Evolutionary conservation across 768 basidiomycete genomes (phyloP).

Genomic region (Mrakia frigida): DNA sequence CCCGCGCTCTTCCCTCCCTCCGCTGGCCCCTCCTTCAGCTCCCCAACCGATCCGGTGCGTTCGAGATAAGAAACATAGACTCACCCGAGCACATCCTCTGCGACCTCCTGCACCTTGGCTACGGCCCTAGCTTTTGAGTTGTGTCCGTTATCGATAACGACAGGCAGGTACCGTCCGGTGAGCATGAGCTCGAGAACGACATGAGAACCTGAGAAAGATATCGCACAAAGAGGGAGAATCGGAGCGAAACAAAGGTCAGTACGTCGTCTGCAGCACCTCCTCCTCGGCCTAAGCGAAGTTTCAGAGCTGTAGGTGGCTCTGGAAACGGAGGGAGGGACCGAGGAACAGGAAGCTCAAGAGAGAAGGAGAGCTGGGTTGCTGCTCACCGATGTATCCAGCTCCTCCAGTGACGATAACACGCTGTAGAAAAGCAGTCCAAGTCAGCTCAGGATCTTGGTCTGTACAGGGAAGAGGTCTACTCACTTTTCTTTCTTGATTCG

Average conservation of each 20-base stretch:
- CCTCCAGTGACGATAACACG: conserved; percentile 70
- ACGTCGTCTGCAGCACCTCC: neutral
- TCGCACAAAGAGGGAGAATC: neutral
- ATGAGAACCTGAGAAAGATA: conserved; percentile 68
- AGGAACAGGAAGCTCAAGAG: neutral
- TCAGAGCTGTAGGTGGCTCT: neutral
- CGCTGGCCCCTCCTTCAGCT: neutral
- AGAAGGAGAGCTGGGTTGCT: neutral
- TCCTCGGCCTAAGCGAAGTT: neutral
- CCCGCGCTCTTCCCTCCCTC: neutral
- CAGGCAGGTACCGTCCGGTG: conserved; percentile 82
- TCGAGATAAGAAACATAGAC: conserved; percentile 22
- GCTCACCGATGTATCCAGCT: conserved; percentile 80
- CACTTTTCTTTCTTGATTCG: conserved; percentile 8
- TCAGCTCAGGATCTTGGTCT: neutral
- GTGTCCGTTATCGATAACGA: conserved; percentile 91
- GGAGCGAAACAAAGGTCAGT: neutral
- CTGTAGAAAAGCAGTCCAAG: conserved; percentile 41
- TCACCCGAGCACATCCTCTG: conserved; percentile 59
- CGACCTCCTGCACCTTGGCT: conserved; percentile 70
- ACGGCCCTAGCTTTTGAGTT: conserved; percentile 79
- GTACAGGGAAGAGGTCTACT: neutral
- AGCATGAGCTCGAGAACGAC: conserved; percentile 79
- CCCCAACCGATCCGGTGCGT: neutral
- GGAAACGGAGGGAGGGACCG: neutral